A percentile compares a stretch with the other conserved stretches of the same genome.
Evolutionary conservation across 2,329 filamentous ascomycete genomes (phyloP).

Genomic region (Aspergillus fumigatiaffinis): DNA sequence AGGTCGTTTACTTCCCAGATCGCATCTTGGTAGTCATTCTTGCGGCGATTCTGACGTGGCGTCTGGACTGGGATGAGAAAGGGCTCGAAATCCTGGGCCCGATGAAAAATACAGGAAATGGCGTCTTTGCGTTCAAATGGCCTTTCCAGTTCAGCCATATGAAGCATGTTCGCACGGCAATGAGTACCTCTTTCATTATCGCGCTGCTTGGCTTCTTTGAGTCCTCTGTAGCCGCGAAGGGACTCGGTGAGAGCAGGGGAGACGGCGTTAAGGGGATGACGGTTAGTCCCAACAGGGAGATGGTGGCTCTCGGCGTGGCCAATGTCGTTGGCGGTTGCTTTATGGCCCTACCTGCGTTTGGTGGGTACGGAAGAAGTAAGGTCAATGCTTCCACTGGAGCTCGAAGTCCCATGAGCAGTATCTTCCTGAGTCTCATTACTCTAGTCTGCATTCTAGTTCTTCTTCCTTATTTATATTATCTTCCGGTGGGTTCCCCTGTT

Average conservation of each 20-base stretch:
- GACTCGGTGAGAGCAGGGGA: slow-evolving; percentile 60
- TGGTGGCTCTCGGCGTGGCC: slow-evolving; percentile 84
- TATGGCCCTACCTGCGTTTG: slow-evolving; percentile 89
- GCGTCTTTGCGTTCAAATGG: slow-evolving; percentile 75
- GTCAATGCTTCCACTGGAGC: slow-evolving; percentile 91
- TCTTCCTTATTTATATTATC: slow-evolving; percentile 87
- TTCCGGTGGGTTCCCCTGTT: slow-evolving; percentile 66
- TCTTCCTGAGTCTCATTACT: slow-evolving; percentile 79
- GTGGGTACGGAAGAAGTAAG: slow-evolving; percentile 93
- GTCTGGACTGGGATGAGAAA: slow-evolving; percentile 70
- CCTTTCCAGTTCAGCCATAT: slow-evolving; percentile 75
- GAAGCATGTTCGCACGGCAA: slow-evolving; percentile 75
- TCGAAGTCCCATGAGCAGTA: slow-evolving; percentile 87
- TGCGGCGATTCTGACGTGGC: slow-evolving; percentile 74
- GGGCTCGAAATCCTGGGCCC: slow-evolving; percentile 82
- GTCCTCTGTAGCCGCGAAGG: slow-evolving; percentile 92
- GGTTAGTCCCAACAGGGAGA: slow-evolving; percentile 85
- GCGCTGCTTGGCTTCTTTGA: slow-evolving; percentile 97
- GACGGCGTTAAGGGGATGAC: slow-evolving; percentile 73
- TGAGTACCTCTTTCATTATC: slow-evolving; percentile 90
- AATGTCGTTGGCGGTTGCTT: slow-evolving; percentile 92
- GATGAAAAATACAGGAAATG: slow-evolving; percentile 68
- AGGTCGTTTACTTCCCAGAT: slow-evolving; percentile 84
- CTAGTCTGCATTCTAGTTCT: slow-evolving; percentile 76
- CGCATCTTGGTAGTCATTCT: slow-evolving; percentile 84